These are phyloP conservation scores for Juncus effusus DNA, from an alignment of 176 grass and related monocot genomes.

Conservation along the genomic window DNA sequence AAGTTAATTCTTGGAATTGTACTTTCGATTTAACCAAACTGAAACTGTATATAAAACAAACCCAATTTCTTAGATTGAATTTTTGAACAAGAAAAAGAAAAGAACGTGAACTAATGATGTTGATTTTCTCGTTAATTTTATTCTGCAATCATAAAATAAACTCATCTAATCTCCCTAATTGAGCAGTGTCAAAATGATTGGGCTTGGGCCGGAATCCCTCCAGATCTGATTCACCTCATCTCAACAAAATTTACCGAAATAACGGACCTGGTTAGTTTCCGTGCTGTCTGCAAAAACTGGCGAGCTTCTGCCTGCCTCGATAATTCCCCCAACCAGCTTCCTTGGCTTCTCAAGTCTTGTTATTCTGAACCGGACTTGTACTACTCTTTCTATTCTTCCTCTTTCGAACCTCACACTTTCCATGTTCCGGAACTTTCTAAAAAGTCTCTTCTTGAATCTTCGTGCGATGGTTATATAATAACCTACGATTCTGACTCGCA, in stretches of 20 bases:
- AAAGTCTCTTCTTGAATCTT: background rate
- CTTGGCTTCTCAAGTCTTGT: slow-evolving; percentile 6
- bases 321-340: background rate
- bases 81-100: no score
- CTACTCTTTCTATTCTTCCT: background rate
- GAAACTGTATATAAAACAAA: no score
- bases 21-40: no score
- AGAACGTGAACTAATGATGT: no score
- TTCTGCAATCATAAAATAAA: no score
- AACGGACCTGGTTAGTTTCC: background rate
- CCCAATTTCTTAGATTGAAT: no score
- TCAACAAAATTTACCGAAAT: slow-evolving; percentile 5
- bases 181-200: background rate
- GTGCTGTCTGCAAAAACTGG: slow-evolving; percentile 4
- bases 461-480: background rate
- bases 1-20: no score
- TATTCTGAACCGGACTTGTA: background rate
- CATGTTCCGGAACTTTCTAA: background rate
- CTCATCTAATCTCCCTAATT: no score
- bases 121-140: no score
- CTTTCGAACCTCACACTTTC: background rate
- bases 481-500: background rate
- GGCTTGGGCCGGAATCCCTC: background rate
- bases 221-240: background rate
- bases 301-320: background rate